Conservation (phyloP, 805 yeast species). For the Maudiozyma pseudohumilis region DNA sequence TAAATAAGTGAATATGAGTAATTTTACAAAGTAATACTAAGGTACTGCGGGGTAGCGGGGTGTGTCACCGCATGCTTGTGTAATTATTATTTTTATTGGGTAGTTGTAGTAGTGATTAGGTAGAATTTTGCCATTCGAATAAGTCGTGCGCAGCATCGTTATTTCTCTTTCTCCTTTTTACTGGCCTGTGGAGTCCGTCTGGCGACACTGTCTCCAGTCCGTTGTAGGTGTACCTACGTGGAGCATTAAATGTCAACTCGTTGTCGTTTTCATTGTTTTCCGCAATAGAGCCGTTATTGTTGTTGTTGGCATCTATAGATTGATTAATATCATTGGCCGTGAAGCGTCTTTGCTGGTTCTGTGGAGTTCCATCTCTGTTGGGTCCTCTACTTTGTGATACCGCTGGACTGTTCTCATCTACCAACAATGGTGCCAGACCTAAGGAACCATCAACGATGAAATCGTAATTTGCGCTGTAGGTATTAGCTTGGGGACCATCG, state of each 20-base stretch:
- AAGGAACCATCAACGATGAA: slow-evolving; percentile 78
- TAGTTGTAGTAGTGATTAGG: not conserved
- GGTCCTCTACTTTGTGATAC: not conserved
- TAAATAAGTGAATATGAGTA: too few species aligned
- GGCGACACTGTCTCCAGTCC: not conserved
- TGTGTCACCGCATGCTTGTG: too few species aligned
- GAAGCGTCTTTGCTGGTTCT: not conserved
- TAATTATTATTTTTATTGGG: not conserved
- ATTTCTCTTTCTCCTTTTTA: slow-evolving; percentile 3
- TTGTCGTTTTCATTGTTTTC: not conserved
- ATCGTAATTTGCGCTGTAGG: slow-evolving; percentile 32
- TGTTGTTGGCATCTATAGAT: not conserved
- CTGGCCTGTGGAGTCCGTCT: slow-evolving; percentile 1
- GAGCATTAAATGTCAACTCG: slow-evolving; percentile 3
- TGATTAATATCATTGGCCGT: not conserved
- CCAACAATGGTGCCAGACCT: slow-evolving; percentile 62
- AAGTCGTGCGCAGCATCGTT: slow-evolving; percentile 3
- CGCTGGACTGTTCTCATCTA: not conserved
- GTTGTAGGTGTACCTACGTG: slow-evolving; percentile 2
- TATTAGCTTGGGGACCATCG: not conserved
- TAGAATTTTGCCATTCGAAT: slow-evolving; percentile 8
- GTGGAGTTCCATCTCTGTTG: not conserved
- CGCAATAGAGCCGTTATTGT: not conserved
- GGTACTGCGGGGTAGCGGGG: too few species aligned
- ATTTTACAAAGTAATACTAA: too few species aligned